phyloP scores from a whole-genome alignment of 2,329 filamentous ascomycete genomes.

The Epichloe brachyelytri region DNA sequence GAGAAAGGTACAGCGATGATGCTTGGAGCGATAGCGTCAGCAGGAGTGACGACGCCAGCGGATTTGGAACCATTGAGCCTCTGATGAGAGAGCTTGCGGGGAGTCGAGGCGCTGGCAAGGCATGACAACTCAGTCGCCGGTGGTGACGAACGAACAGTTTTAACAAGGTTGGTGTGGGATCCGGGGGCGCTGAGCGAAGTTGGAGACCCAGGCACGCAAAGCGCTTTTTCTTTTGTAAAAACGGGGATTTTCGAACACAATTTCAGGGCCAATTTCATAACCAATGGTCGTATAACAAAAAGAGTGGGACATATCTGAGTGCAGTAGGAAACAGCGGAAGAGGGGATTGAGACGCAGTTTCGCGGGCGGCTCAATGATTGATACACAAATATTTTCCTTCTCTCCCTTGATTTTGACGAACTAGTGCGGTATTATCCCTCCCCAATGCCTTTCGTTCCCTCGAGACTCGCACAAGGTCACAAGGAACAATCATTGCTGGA shows the following conservation, averaged over 20 bases:
- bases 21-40: constrained; percentile 14
- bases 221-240: background rate
- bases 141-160: background rate
- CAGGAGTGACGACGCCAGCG: constrained; percentile 18
- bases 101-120: constrained; percentile 12
- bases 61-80: constrained; percentile 29
- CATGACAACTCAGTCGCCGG: constrained; percentile 2
- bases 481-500: no score
- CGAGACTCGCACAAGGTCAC: no score
- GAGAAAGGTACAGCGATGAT: constrained; percentile 7
- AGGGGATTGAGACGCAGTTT: no score
- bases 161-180: background rate
- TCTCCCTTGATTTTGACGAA: background rate
- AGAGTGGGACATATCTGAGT: no score
- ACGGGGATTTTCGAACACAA: no score
- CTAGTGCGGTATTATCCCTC: background rate
- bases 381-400: no score
- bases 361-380: no score
- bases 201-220: no score
- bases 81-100: constrained; percentile 30
- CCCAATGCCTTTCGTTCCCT: background rate
- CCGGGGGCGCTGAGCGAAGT: background rate
- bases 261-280: no score
- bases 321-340: no score
- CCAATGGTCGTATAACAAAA: no score